Percentiles rank a stretch among this genome's conserved stretches.
Evolutionary conservation across 805 yeast genomes (phyloP).

Genomic region (Scheffersomyces lignosus): DNA sequence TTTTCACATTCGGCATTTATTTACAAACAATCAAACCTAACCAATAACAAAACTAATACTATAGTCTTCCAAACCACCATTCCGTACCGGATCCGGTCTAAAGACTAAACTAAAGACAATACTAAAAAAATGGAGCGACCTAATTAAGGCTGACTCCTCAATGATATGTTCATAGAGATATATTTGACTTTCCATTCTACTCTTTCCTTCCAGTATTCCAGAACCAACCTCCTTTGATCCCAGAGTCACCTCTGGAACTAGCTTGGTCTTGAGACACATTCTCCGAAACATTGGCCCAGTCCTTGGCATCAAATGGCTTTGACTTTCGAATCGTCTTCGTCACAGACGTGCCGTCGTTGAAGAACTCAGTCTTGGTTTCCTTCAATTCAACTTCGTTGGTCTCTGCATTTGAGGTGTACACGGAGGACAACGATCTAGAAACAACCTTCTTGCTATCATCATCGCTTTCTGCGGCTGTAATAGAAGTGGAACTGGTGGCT

Average conservation of each 20-base stretch:
- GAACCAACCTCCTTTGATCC: conserved; percentile 20
- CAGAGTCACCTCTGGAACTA: conserved; percentile 7
- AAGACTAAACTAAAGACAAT: no score
- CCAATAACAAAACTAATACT: no score
- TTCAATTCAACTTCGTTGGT: conserved; percentile 27
- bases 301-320: conserved; percentile 33
- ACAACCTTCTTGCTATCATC: conserved; percentile 14
- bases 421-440: conserved; percentile 27
- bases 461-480: not conserved
- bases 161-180: no score
- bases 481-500: not conserved
- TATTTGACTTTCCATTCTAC: no score
- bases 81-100: no score
- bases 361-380: conserved; percentile 34
- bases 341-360: conserved; percentile 36
- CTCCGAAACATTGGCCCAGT: conserved; percentile 34
- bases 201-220: no score
- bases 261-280: conserved; percentile 16
- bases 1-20: no score
- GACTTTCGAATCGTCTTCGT: conserved; percentile 30
- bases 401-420: conserved; percentile 25
- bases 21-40: no score
- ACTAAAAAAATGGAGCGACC: no score
- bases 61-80: no score
- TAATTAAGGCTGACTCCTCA: no score